Evolutionary conservation across 2,329 filamentous ascomycete species (phyloP).

Genomic region (Botrytis pseudocinerea): DNA sequence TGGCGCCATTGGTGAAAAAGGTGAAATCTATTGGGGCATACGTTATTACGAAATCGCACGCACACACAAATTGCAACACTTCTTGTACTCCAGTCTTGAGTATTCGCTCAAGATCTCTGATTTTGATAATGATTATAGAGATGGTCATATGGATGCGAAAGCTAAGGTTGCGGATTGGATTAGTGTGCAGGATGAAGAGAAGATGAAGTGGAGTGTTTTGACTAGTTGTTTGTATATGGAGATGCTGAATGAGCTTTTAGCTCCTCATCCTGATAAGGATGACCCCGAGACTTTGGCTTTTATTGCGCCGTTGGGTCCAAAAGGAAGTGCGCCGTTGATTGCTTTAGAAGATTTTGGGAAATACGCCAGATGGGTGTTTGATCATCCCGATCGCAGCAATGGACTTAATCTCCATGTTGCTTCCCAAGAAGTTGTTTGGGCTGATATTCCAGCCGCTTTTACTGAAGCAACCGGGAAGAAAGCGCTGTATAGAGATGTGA

Average conservation of each 20-base stretch:
- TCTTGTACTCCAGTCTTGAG: conserved; percentile 44
- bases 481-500: conserved; percentile 30
- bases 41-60: conserved; percentile 40
- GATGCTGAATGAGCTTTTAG: conserved; percentile 33
- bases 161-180: conserved; percentile 38
- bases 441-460: conserved; percentile 27
- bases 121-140: conserved; percentile 42
- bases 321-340: conserved; percentile 30
- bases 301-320: conserved; percentile 27
- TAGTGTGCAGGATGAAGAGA: conserved; percentile 26
- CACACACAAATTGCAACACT: conserved; percentile 36
- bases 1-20: conserved; percentile 43
- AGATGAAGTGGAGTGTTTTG: conserved; percentile 34
- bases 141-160: conserved; percentile 47
- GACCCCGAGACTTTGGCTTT: conserved; percentile 28
- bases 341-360: conserved; percentile 34
- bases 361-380: conserved; percentile 38
- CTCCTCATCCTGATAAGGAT: conserved; percentile 23
- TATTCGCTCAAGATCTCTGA: conserved; percentile 43
- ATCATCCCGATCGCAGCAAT: conserved; percentile 30
- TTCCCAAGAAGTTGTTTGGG: conserved; percentile 33
- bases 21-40: conserved; percentile 44
- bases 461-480: conserved; percentile 29
- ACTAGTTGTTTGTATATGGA: conserved; percentile 42
- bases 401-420: conserved; percentile 36